Evolutionary conservation across 352 stramenopile genomes (phyloP), one percentile per base, ranked within the genome.

Genomic region (Phytophthora melonis): DNA sequence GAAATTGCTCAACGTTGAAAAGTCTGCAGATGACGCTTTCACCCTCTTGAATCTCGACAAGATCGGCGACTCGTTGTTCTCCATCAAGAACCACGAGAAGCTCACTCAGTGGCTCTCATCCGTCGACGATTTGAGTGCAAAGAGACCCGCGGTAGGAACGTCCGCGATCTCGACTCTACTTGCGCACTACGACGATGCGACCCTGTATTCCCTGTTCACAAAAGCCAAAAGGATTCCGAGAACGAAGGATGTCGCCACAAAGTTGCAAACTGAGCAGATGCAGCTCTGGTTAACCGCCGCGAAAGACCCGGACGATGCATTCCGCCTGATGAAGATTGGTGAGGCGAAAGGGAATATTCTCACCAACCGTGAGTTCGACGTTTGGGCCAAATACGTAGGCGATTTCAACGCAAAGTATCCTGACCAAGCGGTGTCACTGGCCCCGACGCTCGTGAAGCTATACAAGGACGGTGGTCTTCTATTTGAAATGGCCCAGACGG

Each of bases 41-140:
- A 36, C 32, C 32, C 32, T 36, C 32, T 13, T 36, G 32, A 36
- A 36, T 36, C 32, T 36, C 32, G 32, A 36, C 32, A 36, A 36
- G 32, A 8, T 13, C 10, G 32, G 32, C 9, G 32, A 36, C 32
- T 11, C 32, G 32, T 36, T 36, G 32, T 36, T 36, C 32, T 36
- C 32, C 8, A 36, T 36, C 32, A 11, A 11, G 32, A 36, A 36
- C 8, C 10, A 36, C 32, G 10, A 36, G 7, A 36, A 36, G 32
- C 32, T 66, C 27, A 18, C 32, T 11, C 9, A 7, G 18, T 66
- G 47, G 30, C 10, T 66, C 49, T 39, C 34, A 32, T 66, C 57
- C 19, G 47, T 19, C 27, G 59, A 66, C 11, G 19, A 66, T 19
- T 66, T 66, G 30, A 63, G 36, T 63, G 57, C 56, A 7, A 41